These are phyloP conservation scores for Silene vulgaris DNA, from an alignment of 179 eudicot genomes.

Conservation along the genomic window DNA sequence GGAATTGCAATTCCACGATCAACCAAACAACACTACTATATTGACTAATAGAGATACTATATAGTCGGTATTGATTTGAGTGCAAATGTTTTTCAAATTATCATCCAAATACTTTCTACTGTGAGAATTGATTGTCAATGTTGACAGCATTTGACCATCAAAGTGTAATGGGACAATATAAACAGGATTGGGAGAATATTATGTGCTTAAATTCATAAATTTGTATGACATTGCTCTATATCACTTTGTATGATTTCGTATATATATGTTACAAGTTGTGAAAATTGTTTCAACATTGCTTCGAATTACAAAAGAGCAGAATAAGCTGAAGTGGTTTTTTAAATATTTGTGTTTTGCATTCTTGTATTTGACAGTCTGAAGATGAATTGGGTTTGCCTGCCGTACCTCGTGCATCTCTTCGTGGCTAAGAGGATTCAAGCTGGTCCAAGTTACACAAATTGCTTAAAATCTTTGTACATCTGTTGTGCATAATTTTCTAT, in stretches of 20 bases:
- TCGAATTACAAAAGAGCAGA: not conserved
- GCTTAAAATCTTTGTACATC: not conserved
- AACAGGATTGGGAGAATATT: not conserved
- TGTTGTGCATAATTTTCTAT: conserved; percentile 1
- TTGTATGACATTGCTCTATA: not conserved
- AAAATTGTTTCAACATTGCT: not conserved
- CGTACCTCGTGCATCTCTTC: conserved; percentile 77
- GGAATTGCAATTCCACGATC: not conserved
- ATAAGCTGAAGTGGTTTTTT: not conserved
- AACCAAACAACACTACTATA: not conserved
- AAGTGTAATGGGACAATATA: not conserved
- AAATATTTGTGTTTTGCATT: not conserved
- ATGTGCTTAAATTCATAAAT: not conserved
- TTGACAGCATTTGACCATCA: not conserved
- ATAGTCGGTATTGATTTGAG: not conserved
- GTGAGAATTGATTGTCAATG: not conserved
- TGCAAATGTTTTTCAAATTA: not conserved
- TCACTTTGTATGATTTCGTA: not conserved
- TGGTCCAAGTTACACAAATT: not conserved
- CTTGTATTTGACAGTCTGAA: conserved; percentile 45
- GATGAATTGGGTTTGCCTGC: conserved; percentile 84
- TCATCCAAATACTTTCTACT: too few species aligned
- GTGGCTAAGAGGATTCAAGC: conserved; percentile 38
- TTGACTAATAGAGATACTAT: not conserved
- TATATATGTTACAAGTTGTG: not conserved